Percentiles rank a stretch among this genome's conserved stretches.
Conservation (phyloP, 306 rosid genomes). For the Lotus japonicus region DNA sequence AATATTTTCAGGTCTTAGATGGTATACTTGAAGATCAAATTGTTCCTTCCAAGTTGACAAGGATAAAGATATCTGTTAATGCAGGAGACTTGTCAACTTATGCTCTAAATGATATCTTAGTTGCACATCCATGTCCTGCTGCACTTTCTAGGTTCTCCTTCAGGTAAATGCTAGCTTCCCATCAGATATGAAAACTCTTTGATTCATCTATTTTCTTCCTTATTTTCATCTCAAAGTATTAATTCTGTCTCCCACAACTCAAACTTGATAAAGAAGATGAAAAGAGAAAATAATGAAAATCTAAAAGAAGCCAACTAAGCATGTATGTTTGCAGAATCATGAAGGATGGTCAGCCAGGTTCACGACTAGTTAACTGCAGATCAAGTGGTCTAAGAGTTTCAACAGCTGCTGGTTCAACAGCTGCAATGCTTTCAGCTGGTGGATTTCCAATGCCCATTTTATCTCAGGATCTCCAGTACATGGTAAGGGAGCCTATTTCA, state of each 20-base stretch:
- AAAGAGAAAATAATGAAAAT: background rate
- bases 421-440: slow-evolving; percentile 93
- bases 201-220: background rate
- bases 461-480: slow-evolving; percentile 76
- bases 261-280: background rate
- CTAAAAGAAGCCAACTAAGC: background rate
- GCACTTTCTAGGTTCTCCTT: slow-evolving; percentile 74
- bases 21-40: slow-evolving; percentile 44
- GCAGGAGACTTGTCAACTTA: slow-evolving; percentile 37
- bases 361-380: slow-evolving; percentile 51
- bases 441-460: slow-evolving; percentile 67
- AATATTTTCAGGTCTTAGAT: slow-evolving; percentile 63
- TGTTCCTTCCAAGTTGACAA: slow-evolving; percentile 52
- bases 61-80: slow-evolving; percentile 54
- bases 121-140: slow-evolving; percentile 88
- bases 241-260: background rate
- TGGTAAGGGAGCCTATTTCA: slow-evolving; percentile 85
- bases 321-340: slow-evolving; percentile 46
- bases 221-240: background rate
- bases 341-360: slow-evolving; percentile 37
- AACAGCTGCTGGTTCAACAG: slow-evolving; percentile 88
- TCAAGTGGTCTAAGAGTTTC: slow-evolving; percentile 93
- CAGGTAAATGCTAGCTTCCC: slow-evolving; percentile 38
- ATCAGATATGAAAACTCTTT: background rate
- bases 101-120: slow-evolving; percentile 81